Evolutionary conservation across 495 filamentous ascomycete genomes (phyloP), one percentile per base, ranked within the genome.

Genomic region (Podospora fimiseda): DNA sequence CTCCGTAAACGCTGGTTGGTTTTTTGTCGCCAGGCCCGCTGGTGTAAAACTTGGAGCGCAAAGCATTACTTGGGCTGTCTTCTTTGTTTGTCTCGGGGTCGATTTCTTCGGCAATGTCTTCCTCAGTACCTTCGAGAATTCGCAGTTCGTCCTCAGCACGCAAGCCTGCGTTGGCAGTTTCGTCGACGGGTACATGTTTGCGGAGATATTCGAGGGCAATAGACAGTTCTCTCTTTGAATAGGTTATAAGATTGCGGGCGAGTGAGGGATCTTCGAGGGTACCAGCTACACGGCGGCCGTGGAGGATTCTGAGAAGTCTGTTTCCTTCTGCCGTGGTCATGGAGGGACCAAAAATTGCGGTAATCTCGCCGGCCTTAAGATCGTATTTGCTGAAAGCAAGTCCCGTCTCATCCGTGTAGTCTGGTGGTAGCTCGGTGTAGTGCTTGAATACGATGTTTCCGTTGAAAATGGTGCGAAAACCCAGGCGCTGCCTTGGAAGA

Each of bases 241-340:
- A 78, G 3, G 27, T 24, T 4, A 50, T 58, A 7, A 69, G 70
- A 37, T 70, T 64, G 38, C 53, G 50, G 36, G 57, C 45, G 13
- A 72, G 55, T 18, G 18, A 50, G 9, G 68, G 78, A 68, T 74
- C 76, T 38, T 89, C 84, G 8, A 92, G 74, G 0, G 88, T 90
- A 16, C 90, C 90, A 9, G 81, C 79, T 11, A 88, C 72, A 18
- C 90, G 82, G 42, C 88, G 81, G 21, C 80, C 81, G 60, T 96
- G 88, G 2, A 94, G 69, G 27, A 88, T 77, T 22, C 71, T 69
- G 4, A 95, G 68, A 14, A 90, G 68, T 20, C 73, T 72, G 60
- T 90, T 91, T 43, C 80, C 90, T 18, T 71, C 59, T 2, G 63
- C 55, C 1, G 70, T 67, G 19, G 73, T 62, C 19, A 86, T 60